These are phyloP conservation scores for Phialophora verrucosa DNA, from an alignment of 2,329 filamentous ascomycete species.

Conservation along the genomic window DNA sequence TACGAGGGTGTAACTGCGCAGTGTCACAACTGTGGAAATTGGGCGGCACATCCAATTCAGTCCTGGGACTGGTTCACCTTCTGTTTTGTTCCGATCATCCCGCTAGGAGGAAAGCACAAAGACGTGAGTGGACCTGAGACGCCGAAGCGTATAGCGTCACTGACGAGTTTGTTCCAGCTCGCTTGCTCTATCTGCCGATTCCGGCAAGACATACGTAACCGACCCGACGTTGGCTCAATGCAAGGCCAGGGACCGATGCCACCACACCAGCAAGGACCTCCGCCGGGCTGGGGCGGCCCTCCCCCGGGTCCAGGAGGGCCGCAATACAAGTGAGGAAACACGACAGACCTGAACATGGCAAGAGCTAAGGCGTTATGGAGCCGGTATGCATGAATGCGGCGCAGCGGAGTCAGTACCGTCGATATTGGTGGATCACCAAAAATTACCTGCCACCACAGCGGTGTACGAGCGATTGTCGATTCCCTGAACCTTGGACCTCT, in stretches of 20 bases:
- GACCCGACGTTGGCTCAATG: conserved; percentile 37
- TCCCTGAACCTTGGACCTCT: not conserved
- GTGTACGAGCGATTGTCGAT: not conserved
- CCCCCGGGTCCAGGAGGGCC: conserved; percentile 67
- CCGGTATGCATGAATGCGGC: conserved; percentile 15
- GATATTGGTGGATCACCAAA: not conserved
- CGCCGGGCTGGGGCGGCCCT: conserved; percentile 80
- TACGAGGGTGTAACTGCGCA: conserved; percentile 54
- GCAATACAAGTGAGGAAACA: conserved; percentile 26
- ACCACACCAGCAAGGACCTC: conserved; percentile 59
- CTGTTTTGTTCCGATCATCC: conserved; percentile 50
- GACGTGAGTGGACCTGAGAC: conserved; percentile 28
- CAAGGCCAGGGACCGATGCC: conserved; percentile 30
- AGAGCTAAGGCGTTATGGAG: conserved; percentile 17
- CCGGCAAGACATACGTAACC: conserved; percentile 38
- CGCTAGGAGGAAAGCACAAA: conserved; percentile 44
- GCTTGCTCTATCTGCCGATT: conserved; percentile 39
- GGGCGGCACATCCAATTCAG: conserved; percentile 52
- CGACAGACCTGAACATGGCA: conserved; percentile 6
- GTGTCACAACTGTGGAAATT: conserved; percentile 55
- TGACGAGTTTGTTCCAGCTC: conserved; percentile 26
- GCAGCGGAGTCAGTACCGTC: not conserved
- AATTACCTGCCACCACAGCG: not conserved
- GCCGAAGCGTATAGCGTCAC: not conserved
- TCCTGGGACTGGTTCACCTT: conserved; percentile 56